A percentile compares a stretch with the other conserved stretches of the same genome.
phyloP scores from a whole-genome alignment of 306 rosid genomes.

The Vigna nakashimae region DNA sequence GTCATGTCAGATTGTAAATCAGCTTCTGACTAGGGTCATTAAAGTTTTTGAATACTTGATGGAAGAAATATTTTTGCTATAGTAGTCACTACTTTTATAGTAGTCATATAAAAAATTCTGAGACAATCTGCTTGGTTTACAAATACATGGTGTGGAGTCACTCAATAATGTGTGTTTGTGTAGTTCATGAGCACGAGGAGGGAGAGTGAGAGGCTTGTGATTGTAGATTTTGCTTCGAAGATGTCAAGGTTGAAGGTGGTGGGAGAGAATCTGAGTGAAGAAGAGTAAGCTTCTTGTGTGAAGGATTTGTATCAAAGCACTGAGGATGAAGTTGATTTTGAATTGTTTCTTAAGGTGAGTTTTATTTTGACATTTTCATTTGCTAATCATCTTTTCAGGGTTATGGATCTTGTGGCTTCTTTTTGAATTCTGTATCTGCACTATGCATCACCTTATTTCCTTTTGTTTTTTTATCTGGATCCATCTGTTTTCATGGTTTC shows the following conservation, averaged over 20 bases:
- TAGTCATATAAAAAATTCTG: no score
- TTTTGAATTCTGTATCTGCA: slow-evolving; percentile 17
- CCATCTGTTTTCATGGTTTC: slow-evolving; percentile 5
- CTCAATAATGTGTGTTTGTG: background rate
- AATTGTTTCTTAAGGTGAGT: slow-evolving; percentile 85
- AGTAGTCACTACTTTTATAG: no score
- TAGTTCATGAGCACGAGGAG: slow-evolving; percentile 90
- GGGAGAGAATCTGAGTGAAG: slow-evolving; percentile 86
- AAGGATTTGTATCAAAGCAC: slow-evolving; percentile 68
- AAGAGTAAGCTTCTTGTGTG: slow-evolving; percentile 83
- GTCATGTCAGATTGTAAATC: no score
- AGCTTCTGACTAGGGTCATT: no score
- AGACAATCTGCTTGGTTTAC: no score
- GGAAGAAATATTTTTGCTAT: no score
- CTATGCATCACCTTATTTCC: slow-evolving; percentile 13
- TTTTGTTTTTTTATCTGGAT: background rate
- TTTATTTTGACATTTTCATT: slow-evolving; percentile 31
- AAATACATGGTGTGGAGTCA: no score
- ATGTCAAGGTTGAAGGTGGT: slow-evolving; percentile 86
- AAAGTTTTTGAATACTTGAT: no score
- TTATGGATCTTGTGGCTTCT: slow-evolving; percentile 39
- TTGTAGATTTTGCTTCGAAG: slow-evolving; percentile 83
- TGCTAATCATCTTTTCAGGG: slow-evolving; percentile 10
- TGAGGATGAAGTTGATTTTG: slow-evolving; percentile 88
- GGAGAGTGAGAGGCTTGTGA: slow-evolving; percentile 73